Base-by-base conservation (phyloP, 1,284 basidiomycete genomes). In the Ceratobasidium sp. region DNA sequence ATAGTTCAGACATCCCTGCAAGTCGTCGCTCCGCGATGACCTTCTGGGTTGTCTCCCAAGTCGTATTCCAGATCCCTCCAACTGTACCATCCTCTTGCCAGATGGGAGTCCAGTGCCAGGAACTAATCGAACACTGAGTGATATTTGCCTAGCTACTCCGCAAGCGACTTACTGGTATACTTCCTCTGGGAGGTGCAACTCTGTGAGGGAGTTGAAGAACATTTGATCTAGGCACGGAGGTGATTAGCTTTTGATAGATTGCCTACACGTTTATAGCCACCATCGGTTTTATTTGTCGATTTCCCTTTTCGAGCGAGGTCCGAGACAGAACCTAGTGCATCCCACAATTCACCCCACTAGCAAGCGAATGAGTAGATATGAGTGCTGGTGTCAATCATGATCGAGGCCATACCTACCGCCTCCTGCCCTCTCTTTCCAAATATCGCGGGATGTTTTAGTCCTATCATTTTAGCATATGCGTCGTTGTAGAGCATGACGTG, bases 401-500 rank as follows among this genome's bases (percentile, higher is more conserved):
- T 11, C 24, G 11, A 24, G 11, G 14, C 3, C 41, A 22, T 1
- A 65, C 44, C n/a, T 51, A 73, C 62, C n/a, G 71, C 75, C 41
- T 69, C 45, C 8, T 45, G 36, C 5, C 64, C 76, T 5, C 47
- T 53, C 48, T 75, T 56, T 11, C 72, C 76, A 48, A 76, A 77
- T 19, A 62, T 47, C 6, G 14, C 33, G 4, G 76, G 76, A 33
- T 77, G 76, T 60, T 77, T 77, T 1, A 29, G 44, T 7, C 76
- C 76, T 1, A 73, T 62, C 51, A 77, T 69, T 44, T 27, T 56
- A 33, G 75, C 72, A 45, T 77, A 77, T 22, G 76, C 66, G 41
- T 75, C 76, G 36, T 77, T 77, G 47, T 77, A 77, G 15, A 77
- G 36, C 69, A 73, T 73, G 4, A 73, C 59, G 36, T 51, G 69